Conservation (phyloP, 2,329 filamentous ascomycete species). For the Aspergillus fructus region DNA sequence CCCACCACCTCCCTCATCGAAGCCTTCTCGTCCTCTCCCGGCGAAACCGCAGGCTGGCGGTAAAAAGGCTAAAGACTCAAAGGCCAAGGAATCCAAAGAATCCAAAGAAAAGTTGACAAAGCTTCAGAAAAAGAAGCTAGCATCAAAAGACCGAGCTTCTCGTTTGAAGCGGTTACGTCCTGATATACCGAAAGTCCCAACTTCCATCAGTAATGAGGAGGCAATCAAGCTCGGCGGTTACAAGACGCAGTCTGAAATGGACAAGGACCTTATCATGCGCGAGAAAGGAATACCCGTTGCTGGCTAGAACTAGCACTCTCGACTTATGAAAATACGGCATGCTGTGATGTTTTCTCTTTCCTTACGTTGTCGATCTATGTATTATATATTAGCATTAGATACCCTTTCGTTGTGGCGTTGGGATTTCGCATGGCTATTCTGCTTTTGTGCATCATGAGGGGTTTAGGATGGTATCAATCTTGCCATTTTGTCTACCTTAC, state of each 20-base stretch:
- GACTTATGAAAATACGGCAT: background rate
- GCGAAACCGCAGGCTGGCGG: conserved; percentile 20
- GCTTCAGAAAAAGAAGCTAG: conserved; percentile 26
- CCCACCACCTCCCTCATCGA: conserved; percentile 20
- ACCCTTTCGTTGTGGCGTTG: conserved; percentile 17
- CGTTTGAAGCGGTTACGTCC: conserved; percentile 31
- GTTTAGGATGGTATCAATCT: background rate
- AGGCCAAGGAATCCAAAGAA: conserved; percentile 18
- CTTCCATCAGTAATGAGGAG: conserved; percentile 28
- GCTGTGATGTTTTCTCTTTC: background rate
- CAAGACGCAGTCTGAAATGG: conserved; percentile 31
- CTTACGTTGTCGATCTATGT: conserved; percentile 2
- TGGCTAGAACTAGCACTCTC: conserved; percentile 3
- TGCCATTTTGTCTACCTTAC: background rate
- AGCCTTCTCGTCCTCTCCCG: conserved; percentile 15
- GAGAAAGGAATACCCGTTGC: conserved; percentile 21
- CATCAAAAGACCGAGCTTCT: conserved; percentile 29
- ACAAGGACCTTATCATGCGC: conserved; percentile 27
- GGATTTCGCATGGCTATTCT: background rate
- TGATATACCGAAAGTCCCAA: conserved; percentile 27
- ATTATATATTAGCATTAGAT: conserved; percentile 20
- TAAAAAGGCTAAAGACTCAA: conserved; percentile 19
- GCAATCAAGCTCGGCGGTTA: conserved; percentile 34
- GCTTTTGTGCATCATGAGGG: background rate
- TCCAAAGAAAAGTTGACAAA: conserved; percentile 25